Base-by-base conservation (phyloP, 495 filamentous ascomycete genomes). In the Aspergillus bridgeri region DNA sequence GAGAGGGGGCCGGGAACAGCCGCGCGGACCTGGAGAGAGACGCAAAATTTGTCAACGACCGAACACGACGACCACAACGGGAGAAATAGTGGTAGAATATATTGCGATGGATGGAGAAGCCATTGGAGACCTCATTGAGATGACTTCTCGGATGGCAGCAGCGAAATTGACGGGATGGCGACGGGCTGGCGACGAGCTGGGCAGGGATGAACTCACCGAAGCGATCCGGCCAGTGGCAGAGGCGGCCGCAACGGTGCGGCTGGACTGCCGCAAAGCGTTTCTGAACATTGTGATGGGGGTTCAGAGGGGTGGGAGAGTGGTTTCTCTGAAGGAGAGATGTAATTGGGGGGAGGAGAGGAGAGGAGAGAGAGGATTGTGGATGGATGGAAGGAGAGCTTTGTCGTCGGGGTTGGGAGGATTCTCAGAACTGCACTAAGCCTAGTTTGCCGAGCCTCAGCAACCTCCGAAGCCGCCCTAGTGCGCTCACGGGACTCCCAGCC, bases 241-340 rank as follows among this genome's bases (percentile, higher is more conserved):
- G 81, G 93, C 83, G 77, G 89, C 92, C 79, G 90, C 90, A 78
- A 94, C 88, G 79, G 88, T 87, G 81, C 92, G 91, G 82, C 87
- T 88, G 74, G 90, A 92, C 83, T 94, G 92, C 79, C 92, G 85
- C 79, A 97, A 83, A 83, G 92, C 92, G 88, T 90, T 96, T 78
- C 92, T 91, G 85, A 98, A 93, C 94, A 98, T 97, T 76, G 65
- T 85, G 77, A 74, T 67, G 65, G 68, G 68, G 74, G 75, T 81
- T 79, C 79, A 78, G 77, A 81, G 72, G 71, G 68, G 64, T 69
- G 63, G 65, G 71, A 73, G 74, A 68, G 67, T 68, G 65, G 66
- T 73, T 77, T 73, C 74, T 76, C 73, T 76, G 76, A 74, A 75
- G 64, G 67, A 78, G 71, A 75, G 71, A 76, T 71, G 70, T 73